Evolutionary conservation across 306 rosid genomes (phyloP).

Genomic region (Medicago ruthenica): DNA sequence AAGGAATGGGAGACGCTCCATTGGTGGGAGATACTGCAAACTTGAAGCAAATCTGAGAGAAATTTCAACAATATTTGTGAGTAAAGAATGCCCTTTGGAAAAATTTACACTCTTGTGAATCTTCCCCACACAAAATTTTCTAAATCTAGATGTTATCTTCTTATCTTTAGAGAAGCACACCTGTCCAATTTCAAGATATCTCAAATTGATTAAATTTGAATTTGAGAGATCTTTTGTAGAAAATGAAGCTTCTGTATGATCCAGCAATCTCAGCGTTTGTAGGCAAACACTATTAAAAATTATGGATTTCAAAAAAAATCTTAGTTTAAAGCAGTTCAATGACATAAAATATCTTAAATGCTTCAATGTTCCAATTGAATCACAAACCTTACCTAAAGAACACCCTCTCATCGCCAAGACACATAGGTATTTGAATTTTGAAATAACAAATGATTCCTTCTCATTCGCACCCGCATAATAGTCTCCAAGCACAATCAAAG

Average conservation of each 20-base stretch:
- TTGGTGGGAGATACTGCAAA: constrained; percentile 3
- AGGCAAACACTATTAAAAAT: background rate
- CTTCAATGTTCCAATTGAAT: background rate
- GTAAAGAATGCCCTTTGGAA: background rate
- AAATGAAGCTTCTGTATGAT: rapidly evolving
- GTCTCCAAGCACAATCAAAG: no score
- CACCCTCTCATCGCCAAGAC: background rate
- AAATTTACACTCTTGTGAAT: no score
- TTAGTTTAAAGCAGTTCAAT: no score
- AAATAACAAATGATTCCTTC: background rate
- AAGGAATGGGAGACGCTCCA: constrained; percentile 27
- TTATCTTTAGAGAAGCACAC: background rate
- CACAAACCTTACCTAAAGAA: background rate
- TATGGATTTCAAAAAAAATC: no score
- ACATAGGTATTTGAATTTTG: background rate
- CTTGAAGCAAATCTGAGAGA: no score
- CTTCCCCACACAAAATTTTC: background rate
- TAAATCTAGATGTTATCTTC: constrained; percentile 11
- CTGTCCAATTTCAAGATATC: background rate
- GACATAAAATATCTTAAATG: constrained; percentile 1
- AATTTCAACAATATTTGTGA: background rate
- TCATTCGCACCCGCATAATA: no score
- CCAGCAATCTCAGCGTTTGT: background rate
- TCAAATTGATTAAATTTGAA: background rate
- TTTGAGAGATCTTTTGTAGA: background rate